Evolutionary conservation across 495 filamentous ascomycete genomes (phyloP).

Genomic region (Neohortaea acidophila): DNA sequence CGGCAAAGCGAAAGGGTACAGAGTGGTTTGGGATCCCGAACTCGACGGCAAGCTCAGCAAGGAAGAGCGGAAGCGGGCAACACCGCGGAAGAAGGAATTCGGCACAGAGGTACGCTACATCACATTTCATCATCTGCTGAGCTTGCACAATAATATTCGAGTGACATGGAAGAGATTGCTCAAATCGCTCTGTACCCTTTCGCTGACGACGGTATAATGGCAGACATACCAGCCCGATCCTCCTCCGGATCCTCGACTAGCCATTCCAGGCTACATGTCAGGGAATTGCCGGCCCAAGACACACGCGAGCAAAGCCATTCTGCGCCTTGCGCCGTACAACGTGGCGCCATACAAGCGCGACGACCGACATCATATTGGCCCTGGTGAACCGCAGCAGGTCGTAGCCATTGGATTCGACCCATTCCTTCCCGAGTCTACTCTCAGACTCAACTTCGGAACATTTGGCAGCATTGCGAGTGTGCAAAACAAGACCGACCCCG

Average conservation of each 20-base stretch:
- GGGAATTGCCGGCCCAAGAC: conserved; percentile 29
- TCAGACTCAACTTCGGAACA: conserved; percentile 64
- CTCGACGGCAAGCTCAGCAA: conserved; percentile 43
- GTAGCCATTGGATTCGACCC: conserved; percentile 91
- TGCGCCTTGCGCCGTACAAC: conserved; percentile 63
- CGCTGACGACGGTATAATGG: conserved; percentile 16
- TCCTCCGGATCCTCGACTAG: conserved; percentile 63
- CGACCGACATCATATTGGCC: conserved; percentile 62
- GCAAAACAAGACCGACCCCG: conserved; percentile 80
- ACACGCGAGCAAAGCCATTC: conserved; percentile 50
- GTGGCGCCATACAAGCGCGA: conserved; percentile 67
- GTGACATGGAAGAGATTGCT: conserved; percentile 9
- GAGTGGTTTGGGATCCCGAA: conserved; percentile 60
- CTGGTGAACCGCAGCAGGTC: conserved; percentile 75
- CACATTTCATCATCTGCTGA: conserved; percentile 17
- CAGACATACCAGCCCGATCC: conserved; percentile 44
- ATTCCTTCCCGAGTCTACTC: conserved; percentile 53
- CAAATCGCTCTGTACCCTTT: conserved; percentile 20
- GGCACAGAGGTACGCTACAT: conserved; percentile 32
- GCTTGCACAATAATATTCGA: conserved; percentile 19
- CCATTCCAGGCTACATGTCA: conserved; percentile 41
- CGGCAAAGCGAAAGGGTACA: conserved; percentile 49
- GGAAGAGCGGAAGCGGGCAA: conserved; percentile 49
- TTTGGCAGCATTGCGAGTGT: conserved; percentile 83
- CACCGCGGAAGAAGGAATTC: conserved; percentile 58